Evolutionary conservation across 2,329 filamentous ascomycete species (phyloP), one percentile per base, ranked within the genome.

Genomic region (Neofusicoccum cordaticola): DNA sequence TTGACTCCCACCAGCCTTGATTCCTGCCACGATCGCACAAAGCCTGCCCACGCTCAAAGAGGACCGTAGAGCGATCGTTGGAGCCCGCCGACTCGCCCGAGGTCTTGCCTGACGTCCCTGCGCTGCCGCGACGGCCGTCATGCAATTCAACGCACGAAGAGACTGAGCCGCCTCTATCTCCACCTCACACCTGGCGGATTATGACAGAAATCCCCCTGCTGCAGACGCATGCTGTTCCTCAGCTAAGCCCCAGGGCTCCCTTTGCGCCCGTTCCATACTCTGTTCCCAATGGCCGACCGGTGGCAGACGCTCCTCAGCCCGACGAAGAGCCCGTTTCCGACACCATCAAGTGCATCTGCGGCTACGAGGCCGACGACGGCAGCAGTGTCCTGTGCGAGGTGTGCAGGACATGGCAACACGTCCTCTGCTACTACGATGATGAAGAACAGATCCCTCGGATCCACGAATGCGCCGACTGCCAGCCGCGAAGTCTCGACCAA

Each of bases 331-430:
- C 93, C 79, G 90, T 94, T 78, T 90, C 90, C 17, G 96, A 96
- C 78, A 96, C 92, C 66, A 97, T 98, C 82, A 97, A 96, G 84
- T 99, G 95, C 85, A 96, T 98, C 72, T 99, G 95, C 81, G 88
- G 88, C 77, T 97, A 90, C 79, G 83, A 88, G 77, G 93, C 96
- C 82, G 95, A 99, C 83, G 95, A 99, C 83, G 95, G 95, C 79
- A 94, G 92, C 79, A 99, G 95, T 66, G 96, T 99, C 67, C 92
- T 93, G 79, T 99, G 95, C 84, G 95, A 98, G 76, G 87, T 85
- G 66, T 99, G 95, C 83, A 91, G 97, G 76, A 95, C 93, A 57
- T 99, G 95, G 95, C 95, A 99, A 80, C 95, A 99, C 79, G 96
- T 97, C 72, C 89, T 93, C 75, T 99, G 95, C 80, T 98, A 96